Evolutionary conservation across 2,329 filamentous ascomycete species (phyloP).

Genomic region (Ceratocystis alfenasii): DNA sequence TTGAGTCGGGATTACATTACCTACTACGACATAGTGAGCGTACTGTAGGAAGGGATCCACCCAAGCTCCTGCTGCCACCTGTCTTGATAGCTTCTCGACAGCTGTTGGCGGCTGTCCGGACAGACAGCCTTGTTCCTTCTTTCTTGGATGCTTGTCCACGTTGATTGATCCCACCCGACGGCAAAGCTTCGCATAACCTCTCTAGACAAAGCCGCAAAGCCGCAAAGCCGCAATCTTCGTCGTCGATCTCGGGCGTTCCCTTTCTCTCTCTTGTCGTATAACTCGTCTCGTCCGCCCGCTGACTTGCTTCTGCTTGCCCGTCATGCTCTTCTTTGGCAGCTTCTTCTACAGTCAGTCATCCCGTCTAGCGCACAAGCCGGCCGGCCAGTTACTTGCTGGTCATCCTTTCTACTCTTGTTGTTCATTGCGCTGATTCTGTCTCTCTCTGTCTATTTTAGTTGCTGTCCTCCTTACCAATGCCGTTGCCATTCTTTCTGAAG

Average conservation of each 20-base stretch:
- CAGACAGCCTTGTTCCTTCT: neutral
- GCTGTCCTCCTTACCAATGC: conserved; percentile 83
- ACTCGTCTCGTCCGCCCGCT: neutral
- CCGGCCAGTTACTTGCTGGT: neutral
- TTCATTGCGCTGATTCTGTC: neutral
- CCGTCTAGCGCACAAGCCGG: conserved; percentile 12
- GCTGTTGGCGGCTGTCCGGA: neutral
- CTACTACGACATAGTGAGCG: too few species aligned
- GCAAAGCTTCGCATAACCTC: too few species aligned
- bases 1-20: too few species aligned
- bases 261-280: neutral
- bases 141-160: neutral
- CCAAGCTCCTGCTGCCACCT: conserved; percentile 6
- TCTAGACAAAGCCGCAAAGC: neutral
- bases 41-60: neutral
- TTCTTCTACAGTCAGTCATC: conserved; percentile 48
- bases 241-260: neutral
- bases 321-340: conserved; percentile 58
- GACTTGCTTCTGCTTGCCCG: conserved; percentile 23
- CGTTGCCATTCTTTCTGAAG: conserved; percentile 85
- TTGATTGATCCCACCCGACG: neutral
- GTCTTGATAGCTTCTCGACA: neutral
- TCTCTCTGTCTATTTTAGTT: conserved; percentile 34
- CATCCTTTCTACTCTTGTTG: neutral
- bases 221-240: neutral